These are phyloP conservation scores for Fusarium siculi DNA, from an alignment of 2,329 filamentous ascomycete genomes.

Conservation along the genomic window DNA sequence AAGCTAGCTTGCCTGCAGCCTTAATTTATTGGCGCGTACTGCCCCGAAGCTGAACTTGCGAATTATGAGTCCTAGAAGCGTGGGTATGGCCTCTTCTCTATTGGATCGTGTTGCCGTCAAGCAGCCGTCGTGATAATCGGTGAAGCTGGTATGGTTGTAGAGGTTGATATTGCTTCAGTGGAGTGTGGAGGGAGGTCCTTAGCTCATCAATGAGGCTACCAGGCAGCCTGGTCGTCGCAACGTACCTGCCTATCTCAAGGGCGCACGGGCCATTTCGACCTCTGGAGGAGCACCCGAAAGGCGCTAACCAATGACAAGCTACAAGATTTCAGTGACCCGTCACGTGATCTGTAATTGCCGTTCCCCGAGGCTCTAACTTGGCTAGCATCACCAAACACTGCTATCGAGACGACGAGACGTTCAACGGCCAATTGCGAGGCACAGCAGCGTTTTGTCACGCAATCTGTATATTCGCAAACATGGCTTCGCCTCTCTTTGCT, in stretches of 20 bases:
- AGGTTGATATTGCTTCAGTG: constrained; percentile 33
- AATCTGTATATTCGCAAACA: constrained; percentile 52
- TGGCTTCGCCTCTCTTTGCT: constrained; percentile 67
- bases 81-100: background rate
- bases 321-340: constrained; percentile 35
- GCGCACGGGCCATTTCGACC: constrained; percentile 38
- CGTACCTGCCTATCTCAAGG: background rate
- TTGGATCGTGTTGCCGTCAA: background rate
- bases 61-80: background rate
- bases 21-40: constrained; percentile 5
- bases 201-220: constrained; percentile 51
- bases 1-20: constrained; percentile 39
- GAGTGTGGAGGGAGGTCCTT: constrained; percentile 36
- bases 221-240: constrained; percentile 53
- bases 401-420: constrained; percentile 38
- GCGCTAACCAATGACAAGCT: constrained; percentile 26
- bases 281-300: background rate
- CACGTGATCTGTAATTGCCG: constrained; percentile 43
- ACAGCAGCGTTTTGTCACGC: constrained; percentile 46
- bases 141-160: constrained; percentile 10
- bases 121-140: background rate
- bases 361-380: constrained; percentile 40
- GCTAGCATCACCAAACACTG: constrained; percentile 41
- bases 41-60: background rate
- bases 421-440: constrained; percentile 47